Base-by-base conservation (phyloP, 2,329 filamentous ascomycete species). In the Aspergillus transmontanensis region DNA sequence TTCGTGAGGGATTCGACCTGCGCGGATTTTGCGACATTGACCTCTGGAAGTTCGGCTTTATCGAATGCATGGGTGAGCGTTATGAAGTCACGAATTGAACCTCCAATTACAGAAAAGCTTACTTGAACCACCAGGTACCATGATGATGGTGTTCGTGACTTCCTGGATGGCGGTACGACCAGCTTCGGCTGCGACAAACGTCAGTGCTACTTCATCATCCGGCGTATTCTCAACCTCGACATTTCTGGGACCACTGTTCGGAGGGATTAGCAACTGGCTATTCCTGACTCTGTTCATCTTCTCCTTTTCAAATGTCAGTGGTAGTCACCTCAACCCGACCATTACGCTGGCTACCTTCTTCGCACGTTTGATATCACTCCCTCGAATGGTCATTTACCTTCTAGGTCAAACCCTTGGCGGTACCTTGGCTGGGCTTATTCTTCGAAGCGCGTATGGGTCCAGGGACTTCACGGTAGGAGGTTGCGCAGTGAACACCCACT, bases 271-370 rank as follows among this genome's bases (percentile, higher is more conserved):
- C 60, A 83, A 78, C 60, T 69, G 75, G 16, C 64, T 80, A 19
- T 66, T 82, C 56, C 71, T 85, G 16, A 72, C 82, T 2, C 70
- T 84, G 0, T 82, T 85, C 68, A 84, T 86, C 41, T 85, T 81
- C 66, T 79, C 80, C 5, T 80, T 82, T 9, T 82, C 78, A 2
- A 79, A 83, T 0, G 79, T 81, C 0, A 82, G 80, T 3, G 84
- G 84, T 46, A 84, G 81, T 0, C 84, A 87, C 66, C 71, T 87
- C 56, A 87, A 85, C 66, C 84, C 84, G 1, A 74, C 82, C 28
- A 85, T 87, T 63, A 86, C 84, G 0, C 79, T 86, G 53, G 79
- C 82, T 1, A 84, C 84, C 2, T 82, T 87, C 61, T 80, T 84
- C 23, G 79, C 81, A 2, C 80, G 83, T 0, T 72, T 86, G 12